Base-by-base conservation (phyloP, 495 filamentous ascomycete genomes). In the Astrothelium macrocarpum region DNA sequence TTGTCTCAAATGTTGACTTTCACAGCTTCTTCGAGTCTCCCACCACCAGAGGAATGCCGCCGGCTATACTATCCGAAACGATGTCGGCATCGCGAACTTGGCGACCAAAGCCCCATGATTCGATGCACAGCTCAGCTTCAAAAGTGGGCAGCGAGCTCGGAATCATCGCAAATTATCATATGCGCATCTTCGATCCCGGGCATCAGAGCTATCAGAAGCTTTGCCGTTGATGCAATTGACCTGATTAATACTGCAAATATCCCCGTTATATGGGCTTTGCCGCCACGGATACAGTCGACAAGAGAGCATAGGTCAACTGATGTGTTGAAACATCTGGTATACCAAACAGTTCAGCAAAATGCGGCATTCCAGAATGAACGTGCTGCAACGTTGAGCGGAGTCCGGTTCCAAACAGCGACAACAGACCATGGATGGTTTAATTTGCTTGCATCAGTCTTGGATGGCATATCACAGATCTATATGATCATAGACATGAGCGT, bases 381-480 rank as follows among this genome's bases (percentile, higher is more conserved):
- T n/a, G 1, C 31, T 1, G 59, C 28, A 11, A n/a, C 23, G 59
- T 12, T 60, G 23, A 60, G 32, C 32, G 59, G n/a, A 0, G 59
- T 32, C 1, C 59, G 59, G 5, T 28, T 29, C 1, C 59, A 60
- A 32, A 60, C 23, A n/a, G 59, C 59, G 16, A 32, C 12, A 29
- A 60, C 59, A n/a, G 59, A 60, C 16, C 23, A 32, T 5, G 59
- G 32, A 0, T 60, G 59, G 59, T 60, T 60, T 28, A 32, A 60
- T 28, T 12, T 60, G 20, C 1, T 60, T n/a, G 31, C 18, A 0
- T 34, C 31, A 7, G 59, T 34, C 18, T 32, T 60, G 11, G 23
- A n/a, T 32, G 59, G 59, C 59, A n/a, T 60, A n/a, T n/a, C 59
- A 9, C 59, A 34, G 20, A 34, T 60, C 28, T 60, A 60, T 32